Evolutionary conservation across 2,329 filamentous ascomycete genomes (phyloP).

Genomic region (Elsinoe fawcettii): DNA sequence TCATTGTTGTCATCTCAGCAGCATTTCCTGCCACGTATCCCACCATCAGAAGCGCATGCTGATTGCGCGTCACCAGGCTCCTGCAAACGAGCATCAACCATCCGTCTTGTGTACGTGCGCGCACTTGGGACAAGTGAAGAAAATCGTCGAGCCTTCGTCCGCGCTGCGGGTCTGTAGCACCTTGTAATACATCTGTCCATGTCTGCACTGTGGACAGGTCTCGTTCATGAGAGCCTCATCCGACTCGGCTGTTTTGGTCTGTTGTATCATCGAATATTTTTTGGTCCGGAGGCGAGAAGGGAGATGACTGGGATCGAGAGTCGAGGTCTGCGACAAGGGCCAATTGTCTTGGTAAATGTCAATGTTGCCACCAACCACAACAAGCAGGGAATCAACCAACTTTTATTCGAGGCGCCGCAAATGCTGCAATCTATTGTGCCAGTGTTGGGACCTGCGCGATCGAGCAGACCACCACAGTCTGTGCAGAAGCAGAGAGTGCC

Average conservation of each 20-base stretch:
- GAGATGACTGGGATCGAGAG: constrained; percentile 79
- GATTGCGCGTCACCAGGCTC: too few relatives aligned
- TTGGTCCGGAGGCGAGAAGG: constrained; percentile 80
- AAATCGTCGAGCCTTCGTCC: constrained; percentile 88
- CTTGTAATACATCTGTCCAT: constrained; percentile 74
- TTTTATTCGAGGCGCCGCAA: constrained; percentile 78
- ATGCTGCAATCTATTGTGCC: constrained; percentile 74
- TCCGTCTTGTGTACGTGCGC: too few relatives aligned
- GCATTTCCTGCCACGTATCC: too few relatives aligned
- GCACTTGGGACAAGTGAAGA: constrained; percentile 70
- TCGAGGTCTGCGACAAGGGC: constrained; percentile 67
- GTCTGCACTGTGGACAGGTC: constrained; percentile 72
- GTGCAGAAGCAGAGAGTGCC: constrained; percentile 88
- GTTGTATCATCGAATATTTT: constrained; percentile 64
- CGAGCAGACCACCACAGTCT: constrained; percentile 82
- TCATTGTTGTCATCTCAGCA: too few relatives aligned
- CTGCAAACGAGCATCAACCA: too few relatives aligned
- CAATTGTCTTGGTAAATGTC: constrained; percentile 56
- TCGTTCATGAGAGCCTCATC: constrained; percentile 62
- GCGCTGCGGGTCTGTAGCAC: constrained; percentile 81
- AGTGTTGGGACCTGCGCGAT: constrained; percentile 68
- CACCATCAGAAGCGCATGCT: too few relatives aligned
- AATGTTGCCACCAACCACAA: constrained; percentile 13
- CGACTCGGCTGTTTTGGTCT: constrained; percentile 59
- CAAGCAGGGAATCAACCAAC: constrained; percentile 38